Evolutionary conservation across 2,329 filamentous ascomycete genomes (phyloP), one percentile per base, ranked within the genome.

Genomic region (Hypoxylon sp.): DNA sequence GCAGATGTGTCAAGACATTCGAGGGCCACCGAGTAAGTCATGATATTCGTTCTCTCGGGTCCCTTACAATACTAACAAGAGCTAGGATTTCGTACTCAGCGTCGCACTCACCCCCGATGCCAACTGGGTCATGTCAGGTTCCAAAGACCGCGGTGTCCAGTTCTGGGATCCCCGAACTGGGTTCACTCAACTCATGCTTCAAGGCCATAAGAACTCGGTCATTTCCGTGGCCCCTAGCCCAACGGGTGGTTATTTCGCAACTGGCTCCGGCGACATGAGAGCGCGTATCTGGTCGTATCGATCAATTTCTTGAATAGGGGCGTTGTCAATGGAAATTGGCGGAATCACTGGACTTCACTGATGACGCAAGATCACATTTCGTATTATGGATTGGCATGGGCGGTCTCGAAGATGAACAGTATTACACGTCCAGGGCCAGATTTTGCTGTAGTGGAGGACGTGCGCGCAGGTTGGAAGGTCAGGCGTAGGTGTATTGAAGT

Each of bases 181-280:
- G 37, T 91, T 93, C 73, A 97, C 95, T 0, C 95, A 98, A 82
- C 91, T 99, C 79, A 98, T 98, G 96, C 88, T 99, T 69, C 96
- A 98, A 81, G 96, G 96, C 27, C 96, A 99, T 81, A 98, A 98
- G 87, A 98, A 98, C 82, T 97, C 94, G 10, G 96, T 99, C 75
- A 98, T 98, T 76, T 98, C 95, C 2, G 96, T 99, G 58, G 95
- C 96, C 1, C 96, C 96, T 22, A 97, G 94, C 81, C 96, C 96
- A 14, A 90, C 89, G 37, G 95, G 94, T 65, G 90, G 90, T 71
- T 91, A 94, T 78, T 99, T 99, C 79, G 96, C 96, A 44, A 99
- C 96, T 4, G 96, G 96, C 69, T 98, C 95, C 74, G 96, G 96
- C 76, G 96, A 99, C 80, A 97, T 97, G 93, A 92, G 95, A 79